These are phyloP conservation scores for Phoenix dactylifera DNA, from an alignment of 176 grass and related monocot genomes.

Conservation along the genomic window DNA sequence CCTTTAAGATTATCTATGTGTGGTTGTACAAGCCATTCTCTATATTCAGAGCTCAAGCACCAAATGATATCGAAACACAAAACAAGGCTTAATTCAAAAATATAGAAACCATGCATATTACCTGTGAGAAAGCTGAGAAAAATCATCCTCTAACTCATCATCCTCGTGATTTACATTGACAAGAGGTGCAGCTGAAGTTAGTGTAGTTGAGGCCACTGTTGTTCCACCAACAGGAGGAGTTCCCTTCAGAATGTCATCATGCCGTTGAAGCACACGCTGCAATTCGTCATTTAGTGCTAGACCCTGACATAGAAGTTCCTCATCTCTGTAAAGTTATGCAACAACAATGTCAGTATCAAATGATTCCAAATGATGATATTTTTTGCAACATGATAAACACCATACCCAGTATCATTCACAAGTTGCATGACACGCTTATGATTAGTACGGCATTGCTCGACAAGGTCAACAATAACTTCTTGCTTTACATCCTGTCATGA, in stretches of 20 bases:
- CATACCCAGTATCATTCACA: slow-evolving; percentile 76
- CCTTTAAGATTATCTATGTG: too few relatives aligned
- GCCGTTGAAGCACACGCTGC: slow-evolving; percentile 79
- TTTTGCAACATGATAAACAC: neutral
- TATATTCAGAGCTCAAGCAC: too few relatives aligned
- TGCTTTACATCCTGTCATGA: slow-evolving; percentile 64
- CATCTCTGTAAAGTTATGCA: slow-evolving; percentile 48
- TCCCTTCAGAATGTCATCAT: slow-evolving; percentile 73
- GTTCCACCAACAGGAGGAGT: slow-evolving; percentile 4
- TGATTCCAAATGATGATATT: too few relatives aligned
- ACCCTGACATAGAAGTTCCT: slow-evolving; percentile 77
- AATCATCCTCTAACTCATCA: slow-evolving; percentile 21
- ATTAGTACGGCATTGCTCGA: slow-evolving; percentile 80
- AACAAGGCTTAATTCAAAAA: neutral
- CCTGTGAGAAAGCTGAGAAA: slow-evolving; percentile 23
- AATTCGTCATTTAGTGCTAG: slow-evolving; percentile 87
- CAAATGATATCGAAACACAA: neutral
- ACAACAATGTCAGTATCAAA: too few relatives aligned
- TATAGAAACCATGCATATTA: slow-evolving; percentile 8
- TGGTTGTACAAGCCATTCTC: too few relatives aligned
- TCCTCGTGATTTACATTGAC: slow-evolving; percentile 20
- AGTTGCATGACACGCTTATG: slow-evolving; percentile 74
- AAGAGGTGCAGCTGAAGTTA: neutral
- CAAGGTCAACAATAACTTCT: slow-evolving; percentile 88
- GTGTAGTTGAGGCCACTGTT: neutral